These are phyloP conservation scores for Pythium graminicola DNA, from an alignment of 352 stramenopile genomes.

Conservation along the genomic window DNA sequence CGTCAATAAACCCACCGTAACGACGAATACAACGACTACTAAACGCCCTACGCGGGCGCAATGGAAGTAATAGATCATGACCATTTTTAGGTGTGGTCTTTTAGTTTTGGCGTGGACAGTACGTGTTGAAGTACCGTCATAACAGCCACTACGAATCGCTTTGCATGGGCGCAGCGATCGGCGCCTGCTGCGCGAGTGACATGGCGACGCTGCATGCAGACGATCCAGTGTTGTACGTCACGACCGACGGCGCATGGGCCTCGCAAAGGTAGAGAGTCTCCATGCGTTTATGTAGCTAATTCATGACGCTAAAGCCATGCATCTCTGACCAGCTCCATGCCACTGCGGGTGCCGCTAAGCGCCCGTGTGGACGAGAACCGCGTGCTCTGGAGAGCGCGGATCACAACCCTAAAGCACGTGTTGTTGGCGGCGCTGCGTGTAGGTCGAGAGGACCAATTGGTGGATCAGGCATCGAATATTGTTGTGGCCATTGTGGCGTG, in stretches of 20 bases:
- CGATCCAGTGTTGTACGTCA: conserved; percentile 1
- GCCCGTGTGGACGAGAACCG: neutral
- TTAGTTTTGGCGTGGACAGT: conserved; percentile 1
- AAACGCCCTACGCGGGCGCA: conserved; percentile 31
- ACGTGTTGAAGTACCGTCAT: too few species aligned
- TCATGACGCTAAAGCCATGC: too few species aligned
- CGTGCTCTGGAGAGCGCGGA: conserved; percentile 19
- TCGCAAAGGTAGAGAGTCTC: neutral
- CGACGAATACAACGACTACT: neutral
- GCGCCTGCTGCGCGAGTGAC: neutral
- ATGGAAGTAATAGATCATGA: conserved; percentile 34
- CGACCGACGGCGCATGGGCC: neutral
- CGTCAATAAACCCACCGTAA: neutral
- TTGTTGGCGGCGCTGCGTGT: conserved; percentile 19
- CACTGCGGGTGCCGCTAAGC: conserved; percentile 1
- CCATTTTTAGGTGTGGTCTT: neutral
- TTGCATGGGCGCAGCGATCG: neutral
- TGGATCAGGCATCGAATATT: neutral
- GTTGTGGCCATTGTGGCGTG: conserved; percentile 15
- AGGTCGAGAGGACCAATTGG: neutral
- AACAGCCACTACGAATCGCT: too few species aligned
- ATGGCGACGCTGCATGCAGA: neutral
- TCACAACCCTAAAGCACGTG: conserved; percentile 29
- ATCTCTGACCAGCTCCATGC: neutral
- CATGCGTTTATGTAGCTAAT: neutral